Conservation (phyloP, 1,139 yeast species). For the Suhomyces guaymorum region DNA sequence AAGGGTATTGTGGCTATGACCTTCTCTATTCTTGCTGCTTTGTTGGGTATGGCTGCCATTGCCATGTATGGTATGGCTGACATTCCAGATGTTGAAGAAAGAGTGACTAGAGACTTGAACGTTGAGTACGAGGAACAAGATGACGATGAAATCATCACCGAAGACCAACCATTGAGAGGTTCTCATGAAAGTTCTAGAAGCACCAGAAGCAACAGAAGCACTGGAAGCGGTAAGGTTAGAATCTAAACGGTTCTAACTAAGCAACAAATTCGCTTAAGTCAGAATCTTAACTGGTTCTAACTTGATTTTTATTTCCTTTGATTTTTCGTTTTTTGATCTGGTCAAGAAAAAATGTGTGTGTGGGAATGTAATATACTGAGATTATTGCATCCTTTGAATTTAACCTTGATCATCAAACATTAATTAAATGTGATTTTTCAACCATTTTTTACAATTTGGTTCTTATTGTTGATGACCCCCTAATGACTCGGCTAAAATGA, state of each 20-base stretch:
- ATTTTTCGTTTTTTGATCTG: constrained; percentile 2
- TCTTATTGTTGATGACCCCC: constrained; percentile 8
- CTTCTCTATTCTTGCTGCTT: constrained; percentile 75
- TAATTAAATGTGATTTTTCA: too few species aligned
- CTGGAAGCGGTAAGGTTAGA: constrained; percentile 3
- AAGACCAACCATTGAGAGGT: constrained; percentile 10
- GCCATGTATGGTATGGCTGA: constrained; percentile 81
- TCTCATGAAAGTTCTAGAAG: constrained; percentile 9
- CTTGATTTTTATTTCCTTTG: not conserved
- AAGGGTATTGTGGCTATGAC: constrained; percentile 87
- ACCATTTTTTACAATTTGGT: too few species aligned
- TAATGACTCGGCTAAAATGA: constrained; percentile 12
- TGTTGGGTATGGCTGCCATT: constrained; percentile 75
- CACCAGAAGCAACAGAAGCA: constrained; percentile 5
- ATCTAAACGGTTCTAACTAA: too few species aligned
- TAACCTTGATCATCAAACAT: constrained; percentile 7
- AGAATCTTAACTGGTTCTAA: not conserved
- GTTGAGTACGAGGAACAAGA: constrained; percentile 30
- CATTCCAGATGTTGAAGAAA: constrained; percentile 56
- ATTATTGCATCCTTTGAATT: constrained; percentile 11
- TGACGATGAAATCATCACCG: constrained; percentile 2
- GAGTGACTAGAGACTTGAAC: constrained; percentile 52
- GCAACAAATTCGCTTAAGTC: too few species aligned
- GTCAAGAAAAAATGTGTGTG: constrained; percentile 19
- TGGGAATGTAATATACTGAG: constrained; percentile 15